Evolutionary conservation across 805 yeast species (phyloP).

Genomic region (Candida bentonensis): DNA sequence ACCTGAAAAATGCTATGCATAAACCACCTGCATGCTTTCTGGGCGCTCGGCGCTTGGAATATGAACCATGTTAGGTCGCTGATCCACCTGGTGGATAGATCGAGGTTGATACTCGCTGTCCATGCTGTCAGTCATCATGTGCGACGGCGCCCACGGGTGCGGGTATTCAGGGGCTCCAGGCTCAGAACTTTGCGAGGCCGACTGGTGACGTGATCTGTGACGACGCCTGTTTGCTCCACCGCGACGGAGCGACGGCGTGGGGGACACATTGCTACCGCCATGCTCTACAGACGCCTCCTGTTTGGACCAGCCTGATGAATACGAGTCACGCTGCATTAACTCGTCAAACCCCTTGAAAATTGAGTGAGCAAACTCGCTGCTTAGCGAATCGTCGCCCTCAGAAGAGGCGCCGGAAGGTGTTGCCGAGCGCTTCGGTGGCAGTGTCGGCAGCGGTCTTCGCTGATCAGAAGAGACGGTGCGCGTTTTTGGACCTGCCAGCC

Average conservation of each 20-base stretch:
- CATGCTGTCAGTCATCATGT: not conserved
- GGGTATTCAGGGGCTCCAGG: too few species aligned
- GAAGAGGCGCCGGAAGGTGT: not conserved
- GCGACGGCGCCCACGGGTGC: too few species aligned
- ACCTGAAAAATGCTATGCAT: too few species aligned
- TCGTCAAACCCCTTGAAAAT: constrained; percentile 1
- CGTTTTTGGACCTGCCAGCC: not conserved
- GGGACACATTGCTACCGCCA: too few species aligned
- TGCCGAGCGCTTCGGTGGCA: not conserved
- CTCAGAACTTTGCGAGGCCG: too few species aligned
- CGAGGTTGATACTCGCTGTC: not conserved
- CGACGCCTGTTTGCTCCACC: too few species aligned
- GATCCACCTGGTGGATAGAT: not conserved
- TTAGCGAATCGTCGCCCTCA: not conserved
- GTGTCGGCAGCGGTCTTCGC: not conserved
- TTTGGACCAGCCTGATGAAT: not conserved
- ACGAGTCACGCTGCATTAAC: not conserved
- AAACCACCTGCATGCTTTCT: not conserved
- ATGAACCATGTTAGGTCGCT: not conserved
- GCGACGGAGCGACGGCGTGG: too few species aligned
- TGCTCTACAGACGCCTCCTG: not conserved
- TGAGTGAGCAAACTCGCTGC: not conserved
- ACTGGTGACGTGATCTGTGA: too few species aligned
- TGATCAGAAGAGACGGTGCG: not conserved
- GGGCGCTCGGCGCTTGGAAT: not conserved